Conservation (phyloP, 129 eudicot species). For the Saussurea involucrata region DNA sequence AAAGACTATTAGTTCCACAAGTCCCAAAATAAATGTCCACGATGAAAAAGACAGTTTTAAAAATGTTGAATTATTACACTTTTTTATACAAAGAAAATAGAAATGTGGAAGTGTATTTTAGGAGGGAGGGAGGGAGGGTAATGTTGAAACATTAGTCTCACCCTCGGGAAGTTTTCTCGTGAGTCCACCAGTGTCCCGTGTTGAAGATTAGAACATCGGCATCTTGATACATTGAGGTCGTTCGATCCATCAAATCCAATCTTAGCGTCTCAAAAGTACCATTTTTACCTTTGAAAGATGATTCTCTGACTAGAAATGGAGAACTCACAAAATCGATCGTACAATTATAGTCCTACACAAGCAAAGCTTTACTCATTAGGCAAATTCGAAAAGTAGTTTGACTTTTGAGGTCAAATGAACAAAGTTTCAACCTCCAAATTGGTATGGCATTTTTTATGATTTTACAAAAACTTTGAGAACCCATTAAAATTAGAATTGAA, state of each 20-base stretch:
- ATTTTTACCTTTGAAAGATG: constrained; percentile 50
- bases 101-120: background rate
- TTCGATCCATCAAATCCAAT: constrained; percentile 79
- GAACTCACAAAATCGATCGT: constrained; percentile 84
- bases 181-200: constrained; percentile 99
- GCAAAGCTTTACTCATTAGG: constrained; percentile 15
- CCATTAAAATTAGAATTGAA: background rate
- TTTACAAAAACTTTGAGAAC: background rate
- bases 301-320: constrained; percentile 86
- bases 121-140: background rate
- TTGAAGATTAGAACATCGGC: constrained; percentile 84
- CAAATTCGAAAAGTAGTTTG: background rate
- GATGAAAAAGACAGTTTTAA: background rate
- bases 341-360: constrained; percentile 81
- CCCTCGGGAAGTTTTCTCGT: constrained; percentile 95
- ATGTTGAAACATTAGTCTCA: constrained; percentile 21
- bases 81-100: background rate
- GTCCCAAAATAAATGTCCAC: background rate
- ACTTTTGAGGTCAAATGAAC: constrained; percentile 15
- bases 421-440: background rate
- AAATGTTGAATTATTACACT: background rate
- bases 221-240: constrained; percentile 78
- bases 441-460: background rate
- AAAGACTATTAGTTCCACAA: background rate
- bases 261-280: constrained; percentile 72